phyloP scores from a whole-genome alignment of 1,284 basidiomycete genomes.

The Ceratobasidium papillatum region DNA sequence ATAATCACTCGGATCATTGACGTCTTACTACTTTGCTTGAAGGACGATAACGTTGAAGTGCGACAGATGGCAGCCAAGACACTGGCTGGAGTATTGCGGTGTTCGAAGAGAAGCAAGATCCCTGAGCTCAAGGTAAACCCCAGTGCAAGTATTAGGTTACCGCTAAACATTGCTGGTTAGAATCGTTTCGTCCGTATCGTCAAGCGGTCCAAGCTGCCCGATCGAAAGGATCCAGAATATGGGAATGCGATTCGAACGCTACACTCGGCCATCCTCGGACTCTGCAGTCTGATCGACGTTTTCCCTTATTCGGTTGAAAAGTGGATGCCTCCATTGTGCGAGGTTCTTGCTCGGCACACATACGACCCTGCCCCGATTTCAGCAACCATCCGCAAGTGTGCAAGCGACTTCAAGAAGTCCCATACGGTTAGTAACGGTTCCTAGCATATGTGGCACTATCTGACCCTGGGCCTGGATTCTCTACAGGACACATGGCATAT shows the following conservation, averaged over 20 bases:
- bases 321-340: conserved; percentile 81
- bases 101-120: conserved; percentile 91
- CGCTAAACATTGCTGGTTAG: conserved; percentile 54
- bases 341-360: conserved; percentile 79
- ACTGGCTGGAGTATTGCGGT: conserved; percentile 88
- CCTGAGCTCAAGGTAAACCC: conserved; percentile 76
- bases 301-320: conserved; percentile 68
- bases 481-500: conserved; percentile 90
- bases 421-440: conserved; percentile 57
- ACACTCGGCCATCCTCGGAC: conserved; percentile 91
- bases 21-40: conserved; percentile 81
- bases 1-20: conserved; percentile 79
- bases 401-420: conserved; percentile 77
- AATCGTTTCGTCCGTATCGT: conserved; percentile 79
- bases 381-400: conserved; percentile 74
- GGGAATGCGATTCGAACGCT: conserved; percentile 76
- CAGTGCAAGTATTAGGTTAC: background rate
- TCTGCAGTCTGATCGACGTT: conserved; percentile 61
- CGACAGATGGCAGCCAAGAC: conserved; percentile 93
- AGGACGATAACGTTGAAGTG: conserved; percentile 93
- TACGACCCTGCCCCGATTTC: conserved; percentile 83
- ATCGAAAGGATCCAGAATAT: conserved; percentile 76
- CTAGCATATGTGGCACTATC: background rate
- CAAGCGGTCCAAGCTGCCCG: conserved; percentile 71
- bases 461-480: conserved; percentile 24